Percentiles rank a stretch among this genome's conserved stretches.
phyloP scores from a whole-genome alignment of 129 eudicot genomes.

The Scalesia atractyloides region DNA sequence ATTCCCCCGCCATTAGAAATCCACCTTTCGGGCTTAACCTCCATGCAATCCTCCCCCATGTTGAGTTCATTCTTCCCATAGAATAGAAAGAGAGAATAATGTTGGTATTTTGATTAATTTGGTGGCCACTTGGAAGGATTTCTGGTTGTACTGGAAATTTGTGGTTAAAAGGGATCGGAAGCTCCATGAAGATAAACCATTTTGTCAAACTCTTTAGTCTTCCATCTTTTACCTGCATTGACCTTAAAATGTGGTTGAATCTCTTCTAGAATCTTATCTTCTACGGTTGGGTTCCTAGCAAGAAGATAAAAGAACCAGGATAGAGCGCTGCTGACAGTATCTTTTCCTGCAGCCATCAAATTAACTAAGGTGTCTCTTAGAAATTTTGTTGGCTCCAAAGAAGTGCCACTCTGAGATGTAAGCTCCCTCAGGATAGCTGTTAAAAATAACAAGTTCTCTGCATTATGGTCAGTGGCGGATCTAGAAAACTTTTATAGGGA shows the following conservation, averaged over 20 bases:
- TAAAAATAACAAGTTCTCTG: not conserved
- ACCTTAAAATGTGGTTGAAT: not conserved
- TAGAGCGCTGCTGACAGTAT: conserved; percentile 28
- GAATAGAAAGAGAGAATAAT: conserved; percentile 38
- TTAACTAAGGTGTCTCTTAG: conserved; percentile 5
- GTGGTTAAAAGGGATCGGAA: conserved; percentile 44
- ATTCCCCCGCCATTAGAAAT: conserved; percentile 27
- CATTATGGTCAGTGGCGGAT: no score
- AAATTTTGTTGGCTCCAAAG: not conserved
- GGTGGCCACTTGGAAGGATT: conserved; percentile 58
- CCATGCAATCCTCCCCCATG: conserved; percentile 62
- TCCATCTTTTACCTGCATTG: conserved; percentile 5
- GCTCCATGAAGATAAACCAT: conserved; percentile 66
- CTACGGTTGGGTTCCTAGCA: conserved; percentile 24
- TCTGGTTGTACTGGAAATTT: conserved; percentile 45
- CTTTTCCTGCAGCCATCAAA: conserved; percentile 34
- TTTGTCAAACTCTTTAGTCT: conserved; percentile 6
- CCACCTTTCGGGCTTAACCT: conserved; percentile 61
- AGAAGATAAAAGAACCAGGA: no score
- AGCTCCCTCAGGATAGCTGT: not conserved
- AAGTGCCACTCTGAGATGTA: not conserved
- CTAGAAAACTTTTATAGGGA: no score
- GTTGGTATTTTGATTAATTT: conserved; percentile 25
- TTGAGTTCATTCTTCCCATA: conserved; percentile 52
- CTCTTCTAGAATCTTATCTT: conserved; percentile 26